Base-by-base conservation (phyloP, 2,329 filamentous ascomycete genomes). In the Pyrenochaeta sp. region DNA sequence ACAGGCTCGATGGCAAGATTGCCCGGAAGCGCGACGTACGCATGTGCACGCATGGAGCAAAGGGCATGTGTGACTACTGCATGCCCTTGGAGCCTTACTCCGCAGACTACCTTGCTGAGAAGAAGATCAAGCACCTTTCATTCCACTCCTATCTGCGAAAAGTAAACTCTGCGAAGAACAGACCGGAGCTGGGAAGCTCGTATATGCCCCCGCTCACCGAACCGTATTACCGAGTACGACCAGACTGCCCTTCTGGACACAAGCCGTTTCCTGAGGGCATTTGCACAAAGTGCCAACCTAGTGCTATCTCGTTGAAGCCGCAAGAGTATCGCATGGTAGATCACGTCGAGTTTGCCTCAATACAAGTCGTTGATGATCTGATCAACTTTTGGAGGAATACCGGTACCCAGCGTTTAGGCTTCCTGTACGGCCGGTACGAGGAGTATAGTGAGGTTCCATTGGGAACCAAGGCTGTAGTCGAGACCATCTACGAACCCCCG, bases 31-130 rank as follows among this genome's bases (percentile, higher is more conserved):
- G 84, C 53, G 91, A 96, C 73, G 75, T 79, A 53, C 91, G 90
- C 73, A 95, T 99, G 92, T 99, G 95, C 79, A 89, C 91, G 58
- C 95, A 99, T 75, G 94, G 94, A 1, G 88, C 90, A 45, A 98
- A 97, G 78, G 95, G 95, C 74, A 99, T 99, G 95, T 99, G 95
- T 77, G 95, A 99, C 78, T 96, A 97, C 78, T 99, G 95, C 79
- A 96, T 96, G 86, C 96, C 96, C 0, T 79, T 98, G 45, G 95
- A 99, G 71, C 95, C 95, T 0, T 99, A 96, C 77, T 89, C 96
- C 69, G 77, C 89, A n/a, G 87, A 87, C 50, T 97, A 97, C 68
- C 84, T 99, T 15, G 86, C 87, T 27, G 94, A 99, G 67, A 96
- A 94, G 82, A 97, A 97, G 83, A 97, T 99, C 83, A 99, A 99